Evolutionary conservation across 805 yeast species (phyloP).

Genomic region (Zygoascus flipseniorum): DNA sequence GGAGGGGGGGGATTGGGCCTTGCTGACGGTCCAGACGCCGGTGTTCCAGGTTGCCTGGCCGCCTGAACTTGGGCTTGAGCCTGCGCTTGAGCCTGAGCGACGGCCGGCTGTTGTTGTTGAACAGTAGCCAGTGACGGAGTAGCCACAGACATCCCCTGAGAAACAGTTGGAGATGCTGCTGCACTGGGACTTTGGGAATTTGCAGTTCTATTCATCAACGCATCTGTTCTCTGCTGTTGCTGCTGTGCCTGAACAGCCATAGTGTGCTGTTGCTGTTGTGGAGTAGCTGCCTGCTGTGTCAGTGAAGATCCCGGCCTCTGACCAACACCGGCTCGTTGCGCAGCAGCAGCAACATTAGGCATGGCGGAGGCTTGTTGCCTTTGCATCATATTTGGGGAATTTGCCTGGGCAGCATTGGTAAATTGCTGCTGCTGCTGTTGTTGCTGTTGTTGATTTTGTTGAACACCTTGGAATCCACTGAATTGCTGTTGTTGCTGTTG

Average conservation of each 20-base stretch:
- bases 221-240: neutral
- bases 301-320: neutral
- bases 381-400: neutral
- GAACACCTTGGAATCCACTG: neutral
- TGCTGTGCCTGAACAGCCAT: neutral
- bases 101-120: constrained; percentile 10
- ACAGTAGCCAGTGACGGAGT: neutral
- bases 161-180: neutral
- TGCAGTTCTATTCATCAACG: neutral
- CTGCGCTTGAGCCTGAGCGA: constrained; percentile 3
- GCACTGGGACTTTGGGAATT: neutral
- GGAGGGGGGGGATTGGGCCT: constrained; percentile 22
- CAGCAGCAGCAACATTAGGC: constrained; percentile 3
- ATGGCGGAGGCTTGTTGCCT: neutral
- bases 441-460: neutral
- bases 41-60: neutral
- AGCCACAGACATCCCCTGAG: constrained; percentile 1
- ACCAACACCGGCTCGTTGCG: neutral
- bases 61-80: neutral
- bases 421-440: neutral
- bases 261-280: constrained; percentile 2
- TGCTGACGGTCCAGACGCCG: constrained; percentile 21
- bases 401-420: neutral
- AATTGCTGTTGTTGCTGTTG: constrained; percentile 3
- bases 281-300: neutral